Evolutionary conservation across 2,329 filamentous ascomycete species (phyloP), one percentile per base, ranked within the genome.

Genomic region (Colletotrichum cereale): DNA sequence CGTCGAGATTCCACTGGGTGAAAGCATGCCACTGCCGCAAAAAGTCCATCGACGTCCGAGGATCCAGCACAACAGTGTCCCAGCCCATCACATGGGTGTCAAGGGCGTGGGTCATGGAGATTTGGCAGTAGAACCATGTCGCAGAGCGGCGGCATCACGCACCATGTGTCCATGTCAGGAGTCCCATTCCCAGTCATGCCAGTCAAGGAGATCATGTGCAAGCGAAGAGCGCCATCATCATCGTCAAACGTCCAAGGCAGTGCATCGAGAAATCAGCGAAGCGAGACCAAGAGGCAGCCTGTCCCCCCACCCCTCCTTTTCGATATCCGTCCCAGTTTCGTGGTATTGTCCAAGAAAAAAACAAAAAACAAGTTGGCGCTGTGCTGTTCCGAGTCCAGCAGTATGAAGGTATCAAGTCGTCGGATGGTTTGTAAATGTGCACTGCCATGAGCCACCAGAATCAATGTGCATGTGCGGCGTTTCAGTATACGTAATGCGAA

Each of bases 171-270:
- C 68, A 71, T 71, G 68, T 68, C 68, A 71, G 52, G 60, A 52
- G 64, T 55, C 55, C 57, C 26, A 48, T 38, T 64, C 69, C 69
- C 52, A 52, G 53, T 63, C 69, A 69, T 69, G 65, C 66, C 69
- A 72, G 66, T 72, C 69, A 72, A 69, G 69, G 36, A 71, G 36
- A 71, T 62, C 52, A 69, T 68, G 69, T 69, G 66, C 69, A 69
- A 69, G 60, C 65, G 58, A 69, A 60, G 47, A 69, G 60, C 60
- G 69, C 69, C 69, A 72, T 69, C 68, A 69, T 64, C 69, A 72
- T 72, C 69, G 69, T 72, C 69, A 72, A 69, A 34, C 60, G 69
- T 68, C 69, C 44, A 63, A 38, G 68, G 67, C 60, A 72, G 65
- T 58, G 66, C 69, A 72, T 64, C 65, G 69, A 12, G 60, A 69